These are phyloP conservation scores for Odontarrhena argentea DNA, from an alignment of 345 rosid species.

Conservation along the genomic window DNA sequence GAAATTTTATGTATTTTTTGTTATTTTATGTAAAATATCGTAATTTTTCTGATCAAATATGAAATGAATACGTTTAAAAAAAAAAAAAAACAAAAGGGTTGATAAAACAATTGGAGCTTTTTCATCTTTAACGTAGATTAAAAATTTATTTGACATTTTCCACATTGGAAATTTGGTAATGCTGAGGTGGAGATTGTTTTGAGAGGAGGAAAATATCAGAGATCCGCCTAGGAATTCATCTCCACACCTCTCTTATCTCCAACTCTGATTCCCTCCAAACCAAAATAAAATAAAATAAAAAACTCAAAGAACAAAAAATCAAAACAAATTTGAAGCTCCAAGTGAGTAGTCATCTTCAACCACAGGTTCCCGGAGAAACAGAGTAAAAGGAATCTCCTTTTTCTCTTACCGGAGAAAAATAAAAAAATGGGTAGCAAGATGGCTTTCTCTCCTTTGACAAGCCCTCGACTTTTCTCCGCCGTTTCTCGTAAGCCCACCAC, in stretches of 20 bases:
- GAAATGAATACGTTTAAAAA: too few relatives aligned
- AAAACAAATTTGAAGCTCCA: conserved; percentile 31
- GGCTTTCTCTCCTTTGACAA: conserved; percentile 30
- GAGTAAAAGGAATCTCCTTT: conserved; percentile 29
- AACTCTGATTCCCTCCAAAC: conserved; percentile 49
- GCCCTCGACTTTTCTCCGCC: conserved; percentile 34
- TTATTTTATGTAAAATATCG: too few relatives aligned
- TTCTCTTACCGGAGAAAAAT: conserved; percentile 12
- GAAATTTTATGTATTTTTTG: too few relatives aligned
- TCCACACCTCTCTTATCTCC: conserved; percentile 59
- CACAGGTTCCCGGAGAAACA: conserved; percentile 30
- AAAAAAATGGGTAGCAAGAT: conserved; percentile 39
- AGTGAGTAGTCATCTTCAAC: conserved; percentile 22
- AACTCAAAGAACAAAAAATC: not conserved
- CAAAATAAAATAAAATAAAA: not conserved
- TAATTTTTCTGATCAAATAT: too few relatives aligned
- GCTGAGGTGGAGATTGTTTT: conserved; percentile 2
- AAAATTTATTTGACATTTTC: too few relatives aligned
- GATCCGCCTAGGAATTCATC: conserved; percentile 50
- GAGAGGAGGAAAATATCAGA: conserved; percentile 19
- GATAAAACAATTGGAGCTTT: too few relatives aligned
- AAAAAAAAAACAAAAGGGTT: too few relatives aligned
- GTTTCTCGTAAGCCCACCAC: conserved; percentile 33
- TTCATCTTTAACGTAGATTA: too few relatives aligned
- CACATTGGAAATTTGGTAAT: too few relatives aligned